Evolutionary conservation across 2,329 filamentous ascomycete species (phyloP), one percentile per base, ranked within the genome.

Genomic region (Fusarium graminum): DNA sequence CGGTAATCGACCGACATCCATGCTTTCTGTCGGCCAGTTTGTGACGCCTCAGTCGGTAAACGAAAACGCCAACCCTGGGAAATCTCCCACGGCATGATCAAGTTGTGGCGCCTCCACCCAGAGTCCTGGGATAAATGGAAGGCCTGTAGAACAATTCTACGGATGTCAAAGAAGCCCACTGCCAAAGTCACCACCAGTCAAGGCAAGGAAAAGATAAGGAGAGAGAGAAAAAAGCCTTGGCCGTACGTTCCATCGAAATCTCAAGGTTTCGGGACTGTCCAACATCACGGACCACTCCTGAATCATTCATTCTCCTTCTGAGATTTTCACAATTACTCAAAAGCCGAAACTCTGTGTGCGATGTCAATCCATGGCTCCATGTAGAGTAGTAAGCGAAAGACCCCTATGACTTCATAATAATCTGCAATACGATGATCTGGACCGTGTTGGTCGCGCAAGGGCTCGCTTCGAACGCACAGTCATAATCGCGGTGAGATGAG

Each of bases 351-450:
- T 8, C 17, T 57, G 30, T 25, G 29, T 47, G 30, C 44, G 53
- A 42, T 51, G 25, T 47, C 30, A 9, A 22, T 22, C 22, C 44
- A 25, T 57, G 40, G 52, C 45, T 39, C 25, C 32, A 70, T 65
- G 41, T 39, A 25, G 29, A 34, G 22, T 47, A 49, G 30, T 30
- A 38, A 59, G 59, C 42, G 26, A 30, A 72, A 56, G 72, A 74
- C 70, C 72, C 72, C 59, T 74, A 74, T 74, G 72, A 74, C 70
- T 71, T 74, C 72, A 74, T 74, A 44, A n/a, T 41, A 40, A 51
- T 63, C 47, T 65, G 60, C 42, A 29, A 45, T 16, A 45, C n/a
- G 45, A 41, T 53, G 42, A 45, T 53, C 54, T 63, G 57, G 55
- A 50, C 58, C 39, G 30, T 32, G 43, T 60, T 53, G 41, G 64